Percentiles rank a stretch among this genome's conserved stretches.
phyloP scores from a whole-genome alignment of 225 moss, liverwort and hornwort species.

The Antitrichia curtipendula region DNA sequence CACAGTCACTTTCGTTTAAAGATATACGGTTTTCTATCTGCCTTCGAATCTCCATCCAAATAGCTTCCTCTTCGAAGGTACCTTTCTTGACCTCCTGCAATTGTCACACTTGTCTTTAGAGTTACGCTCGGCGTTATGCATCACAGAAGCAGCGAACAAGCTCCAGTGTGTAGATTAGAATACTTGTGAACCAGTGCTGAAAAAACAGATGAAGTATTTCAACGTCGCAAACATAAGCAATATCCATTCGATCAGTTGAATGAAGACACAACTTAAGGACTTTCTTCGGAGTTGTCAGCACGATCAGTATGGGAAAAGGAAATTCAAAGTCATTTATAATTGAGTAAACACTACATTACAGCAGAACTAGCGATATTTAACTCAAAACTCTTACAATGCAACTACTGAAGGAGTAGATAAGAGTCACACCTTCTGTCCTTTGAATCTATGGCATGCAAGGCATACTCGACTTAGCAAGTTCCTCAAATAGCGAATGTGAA shows the following conservation, averaged over 20 bases:
- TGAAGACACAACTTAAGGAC: not conserved
- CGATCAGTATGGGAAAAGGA: not conserved
- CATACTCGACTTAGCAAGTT: conserved; percentile 31
- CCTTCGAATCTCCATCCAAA: conserved; percentile 21
- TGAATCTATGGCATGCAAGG: conserved; percentile 34
- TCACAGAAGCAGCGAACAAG: conserved; percentile 2
- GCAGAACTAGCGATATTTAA: not conserved
- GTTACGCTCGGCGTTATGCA: not conserved
- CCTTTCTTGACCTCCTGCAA: conserved; percentile 30
- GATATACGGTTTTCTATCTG: not conserved
- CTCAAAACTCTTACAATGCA: not conserved
- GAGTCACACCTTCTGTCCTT: conserved; percentile 25
- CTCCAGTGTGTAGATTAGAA: not conserved
- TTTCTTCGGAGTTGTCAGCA: not conserved
- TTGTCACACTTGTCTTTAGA: conserved; percentile 14
- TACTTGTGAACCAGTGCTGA: not conserved
- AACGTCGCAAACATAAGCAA: not conserved
- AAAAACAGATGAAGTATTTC: not conserved
- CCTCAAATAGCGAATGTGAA: conserved; percentile 29
- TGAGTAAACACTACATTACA: not conserved
- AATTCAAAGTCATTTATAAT: not conserved
- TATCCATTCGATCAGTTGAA: not conserved
- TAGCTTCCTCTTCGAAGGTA: conserved; percentile 14
- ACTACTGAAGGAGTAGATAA: not conserved
- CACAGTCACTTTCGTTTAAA: conserved; percentile 7